These are phyloP conservation scores for Tolypocladium guangdongense DNA, from an alignment of 2,329 filamentous ascomycete species.

Conservation along the genomic window DNA sequence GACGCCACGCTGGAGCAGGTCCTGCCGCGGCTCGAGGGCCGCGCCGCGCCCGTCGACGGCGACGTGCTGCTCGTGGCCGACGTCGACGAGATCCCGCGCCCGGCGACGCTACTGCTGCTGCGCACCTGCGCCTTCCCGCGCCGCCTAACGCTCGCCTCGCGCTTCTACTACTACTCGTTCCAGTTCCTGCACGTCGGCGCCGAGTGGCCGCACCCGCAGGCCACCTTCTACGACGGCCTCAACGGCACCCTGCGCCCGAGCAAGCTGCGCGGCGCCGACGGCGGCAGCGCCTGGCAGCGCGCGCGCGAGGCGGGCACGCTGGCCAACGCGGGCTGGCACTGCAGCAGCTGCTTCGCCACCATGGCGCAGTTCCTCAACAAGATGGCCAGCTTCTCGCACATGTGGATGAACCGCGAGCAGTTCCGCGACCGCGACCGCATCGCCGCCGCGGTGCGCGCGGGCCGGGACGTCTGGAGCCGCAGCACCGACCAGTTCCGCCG, in stretches of 20 bases:
- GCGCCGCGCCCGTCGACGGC: slow-evolving; percentile 28
- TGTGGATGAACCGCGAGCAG: slow-evolving; percentile 36
- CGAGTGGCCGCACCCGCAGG: slow-evolving; percentile 48
- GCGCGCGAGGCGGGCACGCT: slow-evolving; percentile 32
- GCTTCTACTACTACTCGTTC: slow-evolving; percentile 48
- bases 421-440: slow-evolving; percentile 38
- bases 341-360: slow-evolving; percentile 48
- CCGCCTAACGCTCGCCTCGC: slow-evolving; percentile 38
- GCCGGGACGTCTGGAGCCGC: slow-evolving; percentile 44
- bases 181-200: slow-evolving; percentile 32
- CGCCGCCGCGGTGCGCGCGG: slow-evolving; percentile 38
- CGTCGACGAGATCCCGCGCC: slow-evolving; percentile 50
- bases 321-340: slow-evolving; percentile 48
- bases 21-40: slow-evolving; percentile 34
- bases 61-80: slow-evolving; percentile 51
- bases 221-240: slow-evolving; percentile 36
- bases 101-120: slow-evolving; percentile 35
- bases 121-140: slow-evolving; percentile 41
- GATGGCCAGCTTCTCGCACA: slow-evolving; percentile 45
- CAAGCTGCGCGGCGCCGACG: slow-evolving; percentile 39
- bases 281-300: slow-evolving; percentile 25
- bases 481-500: slow-evolving; percentile 33
- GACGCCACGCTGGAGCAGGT: slow-evolving; percentile 48
- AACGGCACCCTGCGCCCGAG: slow-evolving; percentile 38
- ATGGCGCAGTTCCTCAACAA: slow-evolving; percentile 44